phyloP scores from a whole-genome alignment of 108 stramenopile genomes.

The Epithemia pelagica region DNA sequence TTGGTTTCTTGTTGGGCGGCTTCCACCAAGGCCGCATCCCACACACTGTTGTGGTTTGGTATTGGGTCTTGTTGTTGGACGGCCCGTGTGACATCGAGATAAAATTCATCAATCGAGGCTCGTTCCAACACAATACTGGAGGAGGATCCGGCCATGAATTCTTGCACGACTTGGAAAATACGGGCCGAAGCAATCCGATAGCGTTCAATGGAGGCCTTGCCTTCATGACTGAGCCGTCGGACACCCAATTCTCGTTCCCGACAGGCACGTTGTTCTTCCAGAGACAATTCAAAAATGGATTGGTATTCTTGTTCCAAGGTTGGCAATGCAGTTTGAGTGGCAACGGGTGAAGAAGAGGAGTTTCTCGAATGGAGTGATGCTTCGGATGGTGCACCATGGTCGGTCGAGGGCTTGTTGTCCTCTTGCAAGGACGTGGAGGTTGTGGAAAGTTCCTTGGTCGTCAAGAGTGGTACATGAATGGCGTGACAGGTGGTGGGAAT shows the following conservation, averaged over 20 bases:
- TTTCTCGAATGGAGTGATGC: too few species aligned
- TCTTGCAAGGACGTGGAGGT: not conserved
- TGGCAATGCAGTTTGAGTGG: not conserved
- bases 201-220: slow-evolving; percentile 81
- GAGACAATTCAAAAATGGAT: slow-evolving; percentile 40
- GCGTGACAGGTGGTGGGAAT: not conserved
- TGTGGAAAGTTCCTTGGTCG: not conserved
- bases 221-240: slow-evolving; percentile 52
- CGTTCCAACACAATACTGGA: slow-evolving; percentile 57
- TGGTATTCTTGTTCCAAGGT: slow-evolving; percentile 39
- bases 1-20: slow-evolving; percentile 5
- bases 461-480: slow-evolving; percentile 23
- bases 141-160: not conserved
- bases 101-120: slow-evolving; percentile 83
- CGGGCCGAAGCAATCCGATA: slow-evolving; percentile 68
- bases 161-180: slow-evolving; percentile 42
- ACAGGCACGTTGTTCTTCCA: slow-evolving; percentile 34
- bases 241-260: slow-evolving; percentile 41
- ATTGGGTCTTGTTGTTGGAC: not conserved
- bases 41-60: not conserved
- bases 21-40: not conserved
- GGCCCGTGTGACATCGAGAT: slow-evolving; percentile 55
- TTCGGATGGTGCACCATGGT: not conserved
- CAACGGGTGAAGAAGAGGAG: not conserved
- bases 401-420: not conserved